These are phyloP conservation scores for Fusarium mundagurra DNA, from an alignment of 2,329 filamentous ascomycete species.

Conservation along the genomic window DNA sequence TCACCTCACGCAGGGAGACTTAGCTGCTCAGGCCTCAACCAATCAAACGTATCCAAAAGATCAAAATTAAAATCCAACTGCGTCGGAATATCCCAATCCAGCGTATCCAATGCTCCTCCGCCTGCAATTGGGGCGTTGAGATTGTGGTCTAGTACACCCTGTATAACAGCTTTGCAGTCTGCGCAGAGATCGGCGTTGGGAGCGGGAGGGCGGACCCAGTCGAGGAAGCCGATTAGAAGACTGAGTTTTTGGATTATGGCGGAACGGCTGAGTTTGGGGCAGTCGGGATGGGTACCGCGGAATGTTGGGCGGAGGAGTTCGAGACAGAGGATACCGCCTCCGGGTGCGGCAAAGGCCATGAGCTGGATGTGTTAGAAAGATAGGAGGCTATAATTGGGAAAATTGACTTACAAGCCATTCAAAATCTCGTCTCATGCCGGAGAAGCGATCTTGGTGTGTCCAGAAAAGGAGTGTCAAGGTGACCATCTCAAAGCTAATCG, in stretches of 20 bases:
- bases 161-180: slow-evolving; percentile 59
- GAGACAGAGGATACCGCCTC: slow-evolving; percentile 60
- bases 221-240: slow-evolving; percentile 60
- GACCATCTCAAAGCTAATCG: slow-evolving; percentile 59
- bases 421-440: slow-evolving; percentile 53
- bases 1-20: slow-evolving; percentile 1
- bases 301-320: slow-evolving; percentile 58
- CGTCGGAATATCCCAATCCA: slow-evolving; percentile 50
- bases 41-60: slow-evolving; percentile 60
- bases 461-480: slow-evolving; percentile 57
- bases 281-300: slow-evolving; percentile 45
- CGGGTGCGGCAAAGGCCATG: slow-evolving; percentile 61
- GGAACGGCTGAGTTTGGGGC: slow-evolving; percentile 54
- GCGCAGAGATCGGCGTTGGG: slow-evolving; percentile 60
- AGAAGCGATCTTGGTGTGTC: slow-evolving; percentile 60
- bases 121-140: slow-evolving; percentile 51
- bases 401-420: slow-evolving; percentile 59
- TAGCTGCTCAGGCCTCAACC: slow-evolving; percentile 47
- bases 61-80: slow-evolving; percentile 57
- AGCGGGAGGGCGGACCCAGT: slow-evolving; percentile 59
- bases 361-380: slow-evolving; percentile 46
- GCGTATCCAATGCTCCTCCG: slow-evolving; percentile 37
- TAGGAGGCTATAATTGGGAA: fast-evolving
- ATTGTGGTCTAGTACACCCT: slow-evolving; percentile 60
- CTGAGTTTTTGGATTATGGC: slow-evolving; percentile 63